Percentiles rank a stretch among this genome's conserved stretches.
Evolutionary conservation across 2,329 filamentous ascomycete species (phyloP).

Genomic region (Trichophaea hybrida): DNA sequence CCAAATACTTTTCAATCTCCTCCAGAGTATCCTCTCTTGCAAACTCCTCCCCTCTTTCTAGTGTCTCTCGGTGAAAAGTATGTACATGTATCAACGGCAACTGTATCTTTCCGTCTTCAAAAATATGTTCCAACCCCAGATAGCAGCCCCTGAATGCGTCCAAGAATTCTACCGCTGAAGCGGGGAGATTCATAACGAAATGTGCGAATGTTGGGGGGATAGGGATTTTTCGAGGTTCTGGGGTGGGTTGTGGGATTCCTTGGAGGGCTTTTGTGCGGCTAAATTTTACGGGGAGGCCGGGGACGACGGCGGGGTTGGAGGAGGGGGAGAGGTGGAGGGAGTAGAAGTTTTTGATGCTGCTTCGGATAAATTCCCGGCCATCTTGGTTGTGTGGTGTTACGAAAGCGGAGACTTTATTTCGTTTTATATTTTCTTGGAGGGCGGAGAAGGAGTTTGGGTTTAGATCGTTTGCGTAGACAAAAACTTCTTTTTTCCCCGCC

Average conservation of each 20-base stretch:
- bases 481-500: slow-evolving; percentile 68
- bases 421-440: slow-evolving; percentile 52
- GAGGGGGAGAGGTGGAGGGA: slow-evolving; percentile 37
- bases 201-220: slow-evolving; percentile 71
- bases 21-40: slow-evolving; percentile 50
- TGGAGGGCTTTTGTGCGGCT: slow-evolving; percentile 22
- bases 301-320: slow-evolving; percentile 40
- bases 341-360: slow-evolving; percentile 48
- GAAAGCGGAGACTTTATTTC: slow-evolving; percentile 56
- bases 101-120: slow-evolving; percentile 40
- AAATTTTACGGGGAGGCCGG: slow-evolving; percentile 29
- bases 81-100: slow-evolving; percentile 86
- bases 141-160: slow-evolving; percentile 67
- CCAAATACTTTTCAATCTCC: slow-evolving; percentile 48
- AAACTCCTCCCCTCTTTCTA: slow-evolving; percentile 45
- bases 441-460: slow-evolving; percentile 76
- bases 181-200: slow-evolving; percentile 96
- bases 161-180: slow-evolving; percentile 74
- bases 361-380: slow-evolving; percentile 63
- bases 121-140: slow-evolving; percentile 51
- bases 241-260: not conserved
- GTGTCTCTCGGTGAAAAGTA: slow-evolving; percentile 72
- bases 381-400: slow-evolving; percentile 36
- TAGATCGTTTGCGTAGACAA: slow-evolving; percentile 94
- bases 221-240: slow-evolving; percentile 33